Evolutionary conservation across 371 early-diverging fungal genomes (phyloP).

Genomic region (Lichtheimia corymbifera): DNA sequence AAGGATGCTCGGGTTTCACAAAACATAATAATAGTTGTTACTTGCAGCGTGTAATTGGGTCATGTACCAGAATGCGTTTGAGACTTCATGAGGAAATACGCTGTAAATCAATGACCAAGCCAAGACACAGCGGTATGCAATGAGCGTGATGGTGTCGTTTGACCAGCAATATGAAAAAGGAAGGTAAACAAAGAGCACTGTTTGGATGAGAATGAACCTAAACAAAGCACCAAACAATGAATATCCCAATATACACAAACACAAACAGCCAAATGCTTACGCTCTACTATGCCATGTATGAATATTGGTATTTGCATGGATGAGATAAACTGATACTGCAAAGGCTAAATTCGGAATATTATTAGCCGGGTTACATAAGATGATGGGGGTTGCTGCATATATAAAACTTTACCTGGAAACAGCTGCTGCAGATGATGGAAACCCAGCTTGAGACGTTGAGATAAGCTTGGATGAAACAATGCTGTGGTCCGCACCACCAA

Average conservation of each 20-base stretch:
- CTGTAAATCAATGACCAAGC: constrained; percentile 24
- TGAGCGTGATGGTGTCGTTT: not conserved
- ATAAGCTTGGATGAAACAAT: not conserved
- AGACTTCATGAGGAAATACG: constrained; percentile 22
- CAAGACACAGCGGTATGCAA: constrained; percentile 22
- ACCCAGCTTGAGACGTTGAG: not conserved
- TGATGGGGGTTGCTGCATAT: no score
- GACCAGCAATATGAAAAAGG: constrained; percentile 13
- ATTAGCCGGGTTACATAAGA: no score
- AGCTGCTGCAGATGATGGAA: constrained; percentile 3
- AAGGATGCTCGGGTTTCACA: not conserved
- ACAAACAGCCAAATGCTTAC: not conserved
- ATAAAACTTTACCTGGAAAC: constrained; percentile 29
- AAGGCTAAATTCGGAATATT: not conserved
- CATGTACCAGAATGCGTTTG: constrained; percentile 8
- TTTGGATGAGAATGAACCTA: constrained; percentile 22
- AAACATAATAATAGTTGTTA: not conserved
- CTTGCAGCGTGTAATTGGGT: constrained; percentile 1
- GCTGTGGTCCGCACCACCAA: constrained; percentile 2
- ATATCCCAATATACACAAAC: not conserved
- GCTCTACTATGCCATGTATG: constrained; percentile 1
- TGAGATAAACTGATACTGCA: not conserved
- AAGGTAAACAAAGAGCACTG: constrained; percentile 11
- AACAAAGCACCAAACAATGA: not conserved
- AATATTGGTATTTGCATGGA: not conserved